phyloP scores from a whole-genome alignment of 768 basidiomycete species.

The Lactarius deliciosus region DNA sequence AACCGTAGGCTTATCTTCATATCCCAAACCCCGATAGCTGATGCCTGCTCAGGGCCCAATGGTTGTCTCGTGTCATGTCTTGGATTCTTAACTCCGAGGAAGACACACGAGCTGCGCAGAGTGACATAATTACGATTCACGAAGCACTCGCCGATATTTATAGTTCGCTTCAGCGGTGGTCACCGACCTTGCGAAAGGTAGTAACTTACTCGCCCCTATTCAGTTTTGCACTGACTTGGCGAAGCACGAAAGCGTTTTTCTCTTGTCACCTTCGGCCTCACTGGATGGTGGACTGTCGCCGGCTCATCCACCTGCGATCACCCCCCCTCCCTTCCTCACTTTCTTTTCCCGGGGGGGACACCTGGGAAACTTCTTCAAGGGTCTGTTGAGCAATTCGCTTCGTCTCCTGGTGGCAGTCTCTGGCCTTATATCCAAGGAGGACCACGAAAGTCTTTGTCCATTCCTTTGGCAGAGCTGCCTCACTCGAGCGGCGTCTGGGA shows the following conservation, averaged over 20 bases:
- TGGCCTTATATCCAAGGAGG: slow-evolving; percentile 47
- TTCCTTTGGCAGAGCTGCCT: slow-evolving; percentile 59
- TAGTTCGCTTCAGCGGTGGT: slow-evolving; percentile 14
- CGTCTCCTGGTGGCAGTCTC: slow-evolving; percentile 66
- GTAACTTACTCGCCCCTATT: neutral
- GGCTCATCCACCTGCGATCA: slow-evolving; percentile 24
- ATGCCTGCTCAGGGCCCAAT: slow-evolving; percentile 41
- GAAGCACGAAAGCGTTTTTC: slow-evolving; percentile 18
- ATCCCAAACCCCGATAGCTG: neutral
- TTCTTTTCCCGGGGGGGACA: slow-evolving; percentile 22
- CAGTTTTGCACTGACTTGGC: slow-evolving; percentile 5
- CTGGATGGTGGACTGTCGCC: neutral
- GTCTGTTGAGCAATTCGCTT: slow-evolving; percentile 39
- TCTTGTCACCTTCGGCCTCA: slow-evolving; percentile 7
- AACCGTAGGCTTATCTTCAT: slow-evolving; percentile 45
- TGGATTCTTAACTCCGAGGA: slow-evolving; percentile 44
- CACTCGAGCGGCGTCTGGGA: slow-evolving; percentile 38
- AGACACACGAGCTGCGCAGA: neutral
- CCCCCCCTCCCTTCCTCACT: slow-evolving; percentile 16
- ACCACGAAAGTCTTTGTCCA: slow-evolving; percentile 53
- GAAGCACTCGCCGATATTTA: slow-evolving; percentile 15
- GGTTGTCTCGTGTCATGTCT: slow-evolving; percentile 44
- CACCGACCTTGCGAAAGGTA: slow-evolving; percentile 24
- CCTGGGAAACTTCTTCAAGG: slow-evolving; percentile 25
- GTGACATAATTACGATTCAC: slow-evolving; percentile 1